These are phyloP conservation scores for Fomitopsis betulina DNA, from an alignment of 1,284 basidiomycete genomes.

Conservation along the genomic window DNA sequence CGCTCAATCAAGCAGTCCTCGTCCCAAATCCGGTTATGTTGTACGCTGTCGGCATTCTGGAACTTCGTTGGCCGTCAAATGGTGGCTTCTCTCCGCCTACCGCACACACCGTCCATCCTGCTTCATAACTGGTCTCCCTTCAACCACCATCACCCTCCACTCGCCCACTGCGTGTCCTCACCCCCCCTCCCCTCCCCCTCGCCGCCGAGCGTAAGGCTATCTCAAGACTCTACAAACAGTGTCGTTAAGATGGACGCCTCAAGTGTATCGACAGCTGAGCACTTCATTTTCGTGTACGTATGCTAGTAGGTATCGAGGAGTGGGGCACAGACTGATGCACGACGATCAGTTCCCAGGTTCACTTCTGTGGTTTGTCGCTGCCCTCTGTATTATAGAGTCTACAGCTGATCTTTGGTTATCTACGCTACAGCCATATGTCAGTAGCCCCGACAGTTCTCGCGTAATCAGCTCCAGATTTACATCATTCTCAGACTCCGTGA, in stretches of 20 bases:
- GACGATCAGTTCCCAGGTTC: constrained; percentile 57
- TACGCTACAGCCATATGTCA: constrained; percentile 65
- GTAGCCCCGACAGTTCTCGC: constrained; percentile 18
- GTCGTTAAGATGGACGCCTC: constrained; percentile 31
- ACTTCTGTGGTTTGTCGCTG: constrained; percentile 68
- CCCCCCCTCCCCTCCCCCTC: constrained; percentile 1
- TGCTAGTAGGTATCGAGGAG: constrained; percentile 8
- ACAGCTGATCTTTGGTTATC: constrained; percentile 3
- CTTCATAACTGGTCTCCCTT: constrained; percentile 5
- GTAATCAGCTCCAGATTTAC: constrained; percentile 19
- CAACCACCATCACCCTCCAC: constrained; percentile 12
- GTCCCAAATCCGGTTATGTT: constrained; percentile 2
- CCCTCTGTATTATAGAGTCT: constrained; percentile 11
- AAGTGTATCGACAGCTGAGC: constrained; percentile 35
- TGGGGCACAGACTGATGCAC: constrained; percentile 8
- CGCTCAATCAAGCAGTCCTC: constrained; percentile 1
- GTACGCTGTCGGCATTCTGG: neutral
- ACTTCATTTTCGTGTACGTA: constrained; percentile 50
- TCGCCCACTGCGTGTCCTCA: constrained; percentile 3
- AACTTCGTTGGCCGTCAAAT: constrained; percentile 5
- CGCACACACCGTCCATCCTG: constrained; percentile 5
- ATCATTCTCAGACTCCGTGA: constrained; percentile 57
- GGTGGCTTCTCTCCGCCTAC: constrained; percentile 8
- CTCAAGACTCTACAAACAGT: neutral
- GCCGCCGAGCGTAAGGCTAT: neutral